A percentile compares a stretch with the other conserved stretches of the same genome.
Evolutionary conservation across 106 monocot genomes (phyloP).

Genomic region (Cymbidium sinense): DNA sequence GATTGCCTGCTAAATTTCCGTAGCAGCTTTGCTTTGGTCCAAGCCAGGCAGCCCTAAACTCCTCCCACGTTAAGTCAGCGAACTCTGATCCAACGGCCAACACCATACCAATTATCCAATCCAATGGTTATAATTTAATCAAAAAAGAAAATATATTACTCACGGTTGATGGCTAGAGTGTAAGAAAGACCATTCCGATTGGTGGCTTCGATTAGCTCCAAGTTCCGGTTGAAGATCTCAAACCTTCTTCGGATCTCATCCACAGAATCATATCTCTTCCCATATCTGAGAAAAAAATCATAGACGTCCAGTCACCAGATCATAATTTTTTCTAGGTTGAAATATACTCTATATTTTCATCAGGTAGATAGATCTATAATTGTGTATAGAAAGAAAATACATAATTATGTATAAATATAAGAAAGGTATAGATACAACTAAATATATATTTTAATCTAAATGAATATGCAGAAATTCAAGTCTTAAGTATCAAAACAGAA

Average conservation of each 20-base stretch:
- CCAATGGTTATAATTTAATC: neutral
- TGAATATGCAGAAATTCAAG: too few species aligned
- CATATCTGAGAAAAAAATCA: slow-evolving; percentile 27
- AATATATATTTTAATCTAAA: too few species aligned
- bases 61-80: too few species aligned
- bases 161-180: slow-evolving; percentile 74
- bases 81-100: too few species aligned
- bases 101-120: too few species aligned
- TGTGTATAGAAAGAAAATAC: too few species aligned
- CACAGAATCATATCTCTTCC: slow-evolving; percentile 57
- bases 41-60: too few species aligned
- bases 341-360: too few species aligned
- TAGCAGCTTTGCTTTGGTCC: slow-evolving; percentile 98
- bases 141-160: slow-evolving; percentile 12
- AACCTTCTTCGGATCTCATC: slow-evolving; percentile 62
- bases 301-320: neutral
- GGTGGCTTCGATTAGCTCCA: slow-evolving; percentile 44
- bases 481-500: too few species aligned
- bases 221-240: slow-evolving; percentile 46
- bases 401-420: too few species aligned
- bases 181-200: slow-evolving; percentile 59
- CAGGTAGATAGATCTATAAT: too few species aligned
- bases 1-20: slow-evolving; percentile 61
- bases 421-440: too few species aligned
- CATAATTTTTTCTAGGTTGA: neutral